Base-by-base conservation (phyloP, 495 filamentous ascomycete genomes). In the Geoglossum glabrum region DNA sequence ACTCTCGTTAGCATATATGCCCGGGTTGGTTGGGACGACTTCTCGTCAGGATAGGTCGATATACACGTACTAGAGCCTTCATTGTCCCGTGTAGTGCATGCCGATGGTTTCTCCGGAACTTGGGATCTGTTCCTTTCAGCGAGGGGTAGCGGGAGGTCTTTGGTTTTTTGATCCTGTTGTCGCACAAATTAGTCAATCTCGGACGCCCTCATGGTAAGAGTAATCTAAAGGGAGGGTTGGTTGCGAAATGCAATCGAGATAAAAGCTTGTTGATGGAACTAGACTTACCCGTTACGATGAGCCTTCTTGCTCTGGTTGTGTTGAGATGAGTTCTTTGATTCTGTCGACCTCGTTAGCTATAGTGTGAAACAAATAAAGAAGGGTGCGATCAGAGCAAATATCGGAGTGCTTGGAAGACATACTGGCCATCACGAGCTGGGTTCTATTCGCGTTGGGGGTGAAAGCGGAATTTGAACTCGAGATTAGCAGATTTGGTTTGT, bases 301-400 rank as follows among this genome's bases (percentile, higher is more conserved):
- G 85, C 86, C 84, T 98, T 98, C 78, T 86, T 85, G 71, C 76
- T 80, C 79, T 86, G 83, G 75, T 97, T 95, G 78, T 95, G 90
- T 81, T 96, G 90, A 63, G 90, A 95, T 73, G 87, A 90, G 81
- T 96, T 96, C 86, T 96, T 96, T 60, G 90, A 95, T 81, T 96
- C 87, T 93, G 69, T 25, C 19, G 45, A 57, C 28, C 10, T 10
- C 21, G 19, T 55, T 38, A 55, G 51, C 25, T 5, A 33, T 30
- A 19, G 30, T 13, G 30, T 47, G 0, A 13, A 30, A 27, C 4
- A 33, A 15, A 23, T 38, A 21, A 13, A 31, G 19, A 25, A 23
- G 11, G 3, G 5, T 38, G 21, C 27, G 8, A 11, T 13, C 34
- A 33, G 17, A n/a, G 11, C n/a, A 36, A 8, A 50, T 23, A 50